A percentile compares a stretch with the other conserved stretches of the same genome.
These are phyloP conservation scores for Chytriomyces sp. DNA, from an alignment of 192 early-diverging fungal genomes.

Conservation along the genomic window DNA sequence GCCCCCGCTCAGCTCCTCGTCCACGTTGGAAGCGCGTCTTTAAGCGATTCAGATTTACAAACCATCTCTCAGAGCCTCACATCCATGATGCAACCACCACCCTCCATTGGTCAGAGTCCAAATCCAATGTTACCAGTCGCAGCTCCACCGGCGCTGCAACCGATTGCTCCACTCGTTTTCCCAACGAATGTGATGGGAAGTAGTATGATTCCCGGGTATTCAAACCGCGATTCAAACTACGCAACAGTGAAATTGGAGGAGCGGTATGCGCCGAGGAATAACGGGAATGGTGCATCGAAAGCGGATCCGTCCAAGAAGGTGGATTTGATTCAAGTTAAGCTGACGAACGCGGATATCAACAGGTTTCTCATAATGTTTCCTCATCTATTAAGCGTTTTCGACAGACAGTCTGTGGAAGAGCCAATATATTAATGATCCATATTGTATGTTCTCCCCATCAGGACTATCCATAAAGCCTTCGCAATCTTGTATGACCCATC, in stretches of 20 bases:
- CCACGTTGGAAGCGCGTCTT: slow-evolving; percentile 3
- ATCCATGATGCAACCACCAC: slow-evolving; percentile 18
- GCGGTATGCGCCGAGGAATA: not conserved
- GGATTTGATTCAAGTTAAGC: slow-evolving; percentile 34
- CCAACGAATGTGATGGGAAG: no score
- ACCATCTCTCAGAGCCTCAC: slow-evolving; percentile 10
- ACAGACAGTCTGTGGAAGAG: not conserved
- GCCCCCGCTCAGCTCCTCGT: slow-evolving; percentile 13
- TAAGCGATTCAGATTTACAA: slow-evolving; percentile 18
- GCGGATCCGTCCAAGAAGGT: slow-evolving; percentile 17
- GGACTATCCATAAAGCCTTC: slow-evolving; percentile 18
- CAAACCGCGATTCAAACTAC: no score
- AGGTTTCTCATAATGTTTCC: slow-evolving; percentile 26
- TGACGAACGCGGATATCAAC: slow-evolving; percentile 46
- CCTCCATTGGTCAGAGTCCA: no score
- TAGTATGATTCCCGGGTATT: no score
- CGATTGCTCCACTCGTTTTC: not conserved
- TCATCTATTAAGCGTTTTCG: no score
- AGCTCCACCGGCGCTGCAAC: not conserved
- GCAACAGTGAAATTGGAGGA: no score
- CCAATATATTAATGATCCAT: no score
- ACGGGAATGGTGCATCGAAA: not conserved
- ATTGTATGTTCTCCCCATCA: not conserved
- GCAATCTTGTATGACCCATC: slow-evolving; percentile 72
- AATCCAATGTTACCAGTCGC: not conserved